These are phyloP conservation scores for Cladosporium sp. DNA, from an alignment of 2,329 filamentous ascomycete genomes.

Conservation along the genomic window DNA sequence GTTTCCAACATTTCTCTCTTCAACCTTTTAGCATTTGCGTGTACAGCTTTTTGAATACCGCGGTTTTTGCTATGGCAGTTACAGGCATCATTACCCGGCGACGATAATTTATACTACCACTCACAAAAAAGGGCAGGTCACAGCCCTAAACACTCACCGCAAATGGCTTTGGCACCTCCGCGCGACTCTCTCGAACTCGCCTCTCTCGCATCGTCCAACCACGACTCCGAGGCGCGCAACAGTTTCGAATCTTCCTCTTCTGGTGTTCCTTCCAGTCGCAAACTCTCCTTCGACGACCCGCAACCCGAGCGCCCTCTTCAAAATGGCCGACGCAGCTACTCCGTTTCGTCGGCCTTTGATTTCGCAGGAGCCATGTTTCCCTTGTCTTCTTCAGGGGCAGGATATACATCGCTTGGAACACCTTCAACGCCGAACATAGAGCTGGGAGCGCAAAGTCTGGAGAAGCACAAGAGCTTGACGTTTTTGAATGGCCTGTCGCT, in stretches of 20 bases:
- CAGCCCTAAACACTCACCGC: slow-evolving; percentile 5
- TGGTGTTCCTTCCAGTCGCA: slow-evolving; percentile 81
- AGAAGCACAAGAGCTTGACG: slow-evolving; percentile 93
- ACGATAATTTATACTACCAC: slow-evolving; percentile 2
- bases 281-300: slow-evolving; percentile 74
- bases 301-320: slow-evolving; percentile 19
- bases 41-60: not conserved
- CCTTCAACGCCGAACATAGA: slow-evolving; percentile 56
- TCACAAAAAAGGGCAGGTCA: slow-evolving; percentile 5
- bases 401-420: slow-evolving; percentile 80
- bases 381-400: slow-evolving; percentile 67
- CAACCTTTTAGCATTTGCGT: not conserved
- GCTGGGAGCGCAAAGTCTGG: slow-evolving; percentile 54
- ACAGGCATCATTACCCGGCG: not conserved
- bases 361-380: slow-evolving; percentile 92
- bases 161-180: slow-evolving; percentile 33
- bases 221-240: slow-evolving; percentile 51
- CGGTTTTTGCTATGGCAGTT: slow-evolving; percentile 3
- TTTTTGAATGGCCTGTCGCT: slow-evolving; percentile 90
- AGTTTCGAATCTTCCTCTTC: slow-evolving; percentile 70
- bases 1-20: not conserved
- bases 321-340: slow-evolving; percentile 65
- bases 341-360: slow-evolving; percentile 88
- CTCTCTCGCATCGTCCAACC: slow-evolving; percentile 82
- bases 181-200: slow-evolving; percentile 96